Evolutionary conservation across 2,329 filamentous ascomycete genomes (phyloP).

Genomic region (Fusarium hostae): DNA sequence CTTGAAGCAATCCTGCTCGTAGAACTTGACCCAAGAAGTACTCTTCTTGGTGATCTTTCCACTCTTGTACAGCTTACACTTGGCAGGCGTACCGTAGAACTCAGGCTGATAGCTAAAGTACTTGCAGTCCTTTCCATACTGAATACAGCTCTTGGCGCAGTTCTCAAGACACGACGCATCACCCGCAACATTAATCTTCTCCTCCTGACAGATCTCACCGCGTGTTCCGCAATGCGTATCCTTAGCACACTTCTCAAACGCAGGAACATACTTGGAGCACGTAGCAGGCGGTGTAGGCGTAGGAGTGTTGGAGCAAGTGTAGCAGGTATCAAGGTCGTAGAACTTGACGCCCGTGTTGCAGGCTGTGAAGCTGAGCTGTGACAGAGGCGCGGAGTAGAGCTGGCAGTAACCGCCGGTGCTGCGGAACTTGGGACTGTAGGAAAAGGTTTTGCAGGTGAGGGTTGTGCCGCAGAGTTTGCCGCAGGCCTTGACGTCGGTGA

Average conservation of each 20-base stretch:
- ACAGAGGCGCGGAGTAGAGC: background rate
- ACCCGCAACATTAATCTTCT: background rate
- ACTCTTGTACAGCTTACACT: slow-evolving; percentile 30
- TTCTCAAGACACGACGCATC: slow-evolving; percentile 25
- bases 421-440: background rate
- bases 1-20: slow-evolving; percentile 31
- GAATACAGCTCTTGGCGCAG: slow-evolving; percentile 37
- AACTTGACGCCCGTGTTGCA: slow-evolving; percentile 24
- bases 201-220: slow-evolving; percentile 21
- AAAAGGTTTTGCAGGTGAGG: slow-evolving; percentile 23
- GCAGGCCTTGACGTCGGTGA: background rate
- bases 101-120: slow-evolving; percentile 24
- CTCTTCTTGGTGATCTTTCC: slow-evolving; percentile 11
- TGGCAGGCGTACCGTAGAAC: background rate
- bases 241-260: slow-evolving; percentile 12
- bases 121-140: slow-evolving; percentile 10
- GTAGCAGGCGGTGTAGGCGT: slow-evolving; percentile 5
- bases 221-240: slow-evolving; percentile 19
- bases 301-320: background rate
- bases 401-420: slow-evolving; percentile 4
- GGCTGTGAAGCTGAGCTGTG: slow-evolving; percentile 6
- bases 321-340: slow-evolving; percentile 29
- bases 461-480: slow-evolving; percentile 10
- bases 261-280: slow-evolving; percentile 26
- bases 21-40: slow-evolving; percentile 19